Conservation (phyloP, 2,329 filamentous ascomycete species). For the Fusarium succisae region DNA sequence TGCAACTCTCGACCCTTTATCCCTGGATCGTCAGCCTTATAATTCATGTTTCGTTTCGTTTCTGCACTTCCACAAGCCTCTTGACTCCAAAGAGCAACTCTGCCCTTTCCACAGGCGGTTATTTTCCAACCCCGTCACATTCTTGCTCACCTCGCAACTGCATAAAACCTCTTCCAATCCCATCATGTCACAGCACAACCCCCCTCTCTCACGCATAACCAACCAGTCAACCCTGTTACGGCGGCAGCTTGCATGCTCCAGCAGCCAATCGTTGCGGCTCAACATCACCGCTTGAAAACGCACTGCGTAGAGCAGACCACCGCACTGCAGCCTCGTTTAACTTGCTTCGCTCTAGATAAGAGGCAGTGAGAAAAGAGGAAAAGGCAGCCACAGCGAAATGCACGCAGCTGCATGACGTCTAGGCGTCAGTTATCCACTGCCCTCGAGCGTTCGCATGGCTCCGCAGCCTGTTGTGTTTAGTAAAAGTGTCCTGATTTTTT, state of each 20-base stretch:
- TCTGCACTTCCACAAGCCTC: conserved; percentile 10
- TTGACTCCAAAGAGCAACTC: neutral
- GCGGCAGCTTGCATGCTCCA: conserved; percentile 23
- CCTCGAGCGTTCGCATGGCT: conserved; percentile 13
- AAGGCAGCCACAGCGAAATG: conserved; percentile 24
- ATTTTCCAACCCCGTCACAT: conserved; percentile 5
- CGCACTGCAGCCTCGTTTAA: conserved; percentile 36
- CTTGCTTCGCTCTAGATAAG: conserved; percentile 7
- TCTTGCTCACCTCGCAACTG: neutral
- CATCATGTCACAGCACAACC: conserved; percentile 12
- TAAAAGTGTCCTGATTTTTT: conserved; percentile 7
- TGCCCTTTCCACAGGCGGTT: neutral
- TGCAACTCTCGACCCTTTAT: conserved; percentile 23
- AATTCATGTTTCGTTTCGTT: conserved; percentile 7
- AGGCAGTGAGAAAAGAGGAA: conserved; percentile 4
- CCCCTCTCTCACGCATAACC: conserved; percentile 11
- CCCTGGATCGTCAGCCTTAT: conserved; percentile 28
- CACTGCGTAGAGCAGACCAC: conserved; percentile 6
- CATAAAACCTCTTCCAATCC: conserved; percentile 21
- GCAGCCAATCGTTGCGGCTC: conserved; percentile 25
- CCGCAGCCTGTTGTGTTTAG: conserved; percentile 20
- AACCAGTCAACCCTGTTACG: conserved; percentile 10
- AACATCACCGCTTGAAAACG: conserved; percentile 17
- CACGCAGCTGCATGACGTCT: conserved; percentile 21
- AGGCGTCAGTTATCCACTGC: conserved; percentile 4